Evolutionary conservation across 345 rosid genomes (phyloP).

Genomic region (Gossypium bickii): DNA sequence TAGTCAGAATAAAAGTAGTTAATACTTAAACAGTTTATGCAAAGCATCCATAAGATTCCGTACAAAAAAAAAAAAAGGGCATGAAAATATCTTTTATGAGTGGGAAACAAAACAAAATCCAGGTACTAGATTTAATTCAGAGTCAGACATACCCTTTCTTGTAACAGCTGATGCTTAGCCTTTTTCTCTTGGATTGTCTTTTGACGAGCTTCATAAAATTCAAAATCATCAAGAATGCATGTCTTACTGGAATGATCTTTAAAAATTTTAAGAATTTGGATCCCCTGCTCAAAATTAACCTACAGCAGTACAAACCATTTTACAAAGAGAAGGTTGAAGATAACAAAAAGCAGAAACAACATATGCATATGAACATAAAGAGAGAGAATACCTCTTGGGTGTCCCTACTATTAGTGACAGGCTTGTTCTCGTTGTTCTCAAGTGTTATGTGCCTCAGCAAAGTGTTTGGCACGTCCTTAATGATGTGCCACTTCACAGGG

Average conservation of each 20-base stretch:
- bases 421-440: slow-evolving; percentile 68
- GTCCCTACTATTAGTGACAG: slow-evolving; percentile 80
- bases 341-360: neutral
- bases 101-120: neutral
- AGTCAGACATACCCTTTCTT: slow-evolving; percentile 38
- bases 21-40: neutral
- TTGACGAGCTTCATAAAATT: slow-evolving; percentile 49
- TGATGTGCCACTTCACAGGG: slow-evolving; percentile 74
- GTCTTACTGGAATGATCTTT: slow-evolving; percentile 46
- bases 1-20: neutral
- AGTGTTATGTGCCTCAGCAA: slow-evolving; percentile 61
- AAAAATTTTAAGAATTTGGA: slow-evolving; percentile 44
- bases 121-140: neutral
- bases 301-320: slow-evolving; percentile 17
- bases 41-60: neutral
- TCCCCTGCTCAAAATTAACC: slow-evolving; percentile 52
- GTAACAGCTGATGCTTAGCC: slow-evolving; percentile 39
- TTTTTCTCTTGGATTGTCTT: slow-evolving; percentile 46
- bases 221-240: slow-evolving; percentile 57
- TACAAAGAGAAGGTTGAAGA: neutral
- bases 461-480: slow-evolving; percentile 70
- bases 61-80: neutral
- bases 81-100: neutral
- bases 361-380: neutral
- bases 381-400: slow-evolving; percentile 60